Base-by-base conservation (phyloP, 495 filamentous ascomycete species). In the Daldinia loculata region DNA sequence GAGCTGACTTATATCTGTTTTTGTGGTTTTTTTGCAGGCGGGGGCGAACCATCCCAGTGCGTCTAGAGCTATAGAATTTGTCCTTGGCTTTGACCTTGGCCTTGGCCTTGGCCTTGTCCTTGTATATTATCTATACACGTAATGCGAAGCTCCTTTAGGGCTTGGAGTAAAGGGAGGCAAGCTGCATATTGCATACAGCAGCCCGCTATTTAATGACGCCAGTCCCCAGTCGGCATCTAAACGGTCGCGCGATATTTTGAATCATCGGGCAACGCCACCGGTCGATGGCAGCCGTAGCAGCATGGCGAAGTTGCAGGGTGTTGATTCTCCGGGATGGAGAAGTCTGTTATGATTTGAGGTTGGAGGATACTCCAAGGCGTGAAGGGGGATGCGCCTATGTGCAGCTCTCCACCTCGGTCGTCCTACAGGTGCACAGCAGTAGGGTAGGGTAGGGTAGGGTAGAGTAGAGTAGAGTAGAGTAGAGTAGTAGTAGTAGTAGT, bases 21-120 rank as follows among this genome's bases (percentile, higher is more conserved):
- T 61, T 53, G 0, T 53, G n/a, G n/a, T 29, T n/a, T 22, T 30
- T 30, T 36, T 41, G 30, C 56, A 76, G 78, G 76, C 26, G 74
- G 69, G 45, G 69, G 75, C 50, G 73, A 74, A 38, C 66, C 76
- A 14, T 71, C 74, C 24, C 74, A 78, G 50, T 80, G 78, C 50
- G 71, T 77, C 19, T 79, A 73, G 61, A 50, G 53, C n/a, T 38
- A 56, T 56, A 24, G 34, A 15, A 53, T 12, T 41, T 50, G 19
- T 52, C 38, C 43, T 60, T 56, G 67, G 62, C 39, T 57, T 34
- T 12, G 6, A 32, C 30, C 43, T 30, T 64, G 50, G 66, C 69
- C 61, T 71, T 72, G 27, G 4, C 30, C 43, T 30, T 64, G 50
- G 66, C 69, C 61, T 71, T 72, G 27, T 3, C 27, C 27, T 29